Conservation (phyloP, 305 asterid genomes). For the Fraxinus nigra region DNA sequence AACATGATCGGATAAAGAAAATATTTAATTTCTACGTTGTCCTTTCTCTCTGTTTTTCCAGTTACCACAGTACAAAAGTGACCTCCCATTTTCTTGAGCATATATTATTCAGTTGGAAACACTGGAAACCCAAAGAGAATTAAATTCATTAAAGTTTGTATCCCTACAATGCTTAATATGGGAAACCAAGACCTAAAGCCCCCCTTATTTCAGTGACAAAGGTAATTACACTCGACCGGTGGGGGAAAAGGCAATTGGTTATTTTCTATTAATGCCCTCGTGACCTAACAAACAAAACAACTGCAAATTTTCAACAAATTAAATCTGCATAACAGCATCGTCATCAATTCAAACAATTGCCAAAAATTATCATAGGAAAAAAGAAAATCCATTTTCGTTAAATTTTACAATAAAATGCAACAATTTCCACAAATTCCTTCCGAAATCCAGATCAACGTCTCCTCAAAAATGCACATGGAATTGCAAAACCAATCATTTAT, state of each 20-base stretch:
- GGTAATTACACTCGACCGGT: not conserved
- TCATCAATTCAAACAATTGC: constrained; percentile 13
- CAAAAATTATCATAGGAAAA: not conserved
- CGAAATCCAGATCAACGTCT: constrained; percentile 22
- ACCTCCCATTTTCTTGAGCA: not conserved
- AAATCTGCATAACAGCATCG: constrained; percentile 16
- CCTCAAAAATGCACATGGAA: constrained; percentile 2
- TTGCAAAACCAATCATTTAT: not conserved
- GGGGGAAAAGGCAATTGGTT: not conserved
- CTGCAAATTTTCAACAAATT: not conserved
- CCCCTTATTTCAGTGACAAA: not conserved
- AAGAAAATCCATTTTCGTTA: constrained; percentile 5
- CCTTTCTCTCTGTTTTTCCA: not conserved
- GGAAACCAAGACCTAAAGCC: not conserved
- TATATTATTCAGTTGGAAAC: not conserved
- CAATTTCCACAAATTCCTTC: constrained; percentile 23
- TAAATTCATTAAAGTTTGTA: not conserved
- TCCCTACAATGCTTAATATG: not conserved
- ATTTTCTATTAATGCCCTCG: not conserved
- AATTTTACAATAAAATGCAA: constrained; percentile 6
- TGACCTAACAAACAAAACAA: not conserved
- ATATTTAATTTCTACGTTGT: not conserved
- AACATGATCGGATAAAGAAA: not conserved
- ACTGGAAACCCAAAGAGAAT: not conserved
- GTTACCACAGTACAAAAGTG: not conserved